These are phyloP conservation scores for Parmelia sp. DNA, from an alignment of 495 filamentous ascomycete genomes.

Conservation along the genomic window DNA sequence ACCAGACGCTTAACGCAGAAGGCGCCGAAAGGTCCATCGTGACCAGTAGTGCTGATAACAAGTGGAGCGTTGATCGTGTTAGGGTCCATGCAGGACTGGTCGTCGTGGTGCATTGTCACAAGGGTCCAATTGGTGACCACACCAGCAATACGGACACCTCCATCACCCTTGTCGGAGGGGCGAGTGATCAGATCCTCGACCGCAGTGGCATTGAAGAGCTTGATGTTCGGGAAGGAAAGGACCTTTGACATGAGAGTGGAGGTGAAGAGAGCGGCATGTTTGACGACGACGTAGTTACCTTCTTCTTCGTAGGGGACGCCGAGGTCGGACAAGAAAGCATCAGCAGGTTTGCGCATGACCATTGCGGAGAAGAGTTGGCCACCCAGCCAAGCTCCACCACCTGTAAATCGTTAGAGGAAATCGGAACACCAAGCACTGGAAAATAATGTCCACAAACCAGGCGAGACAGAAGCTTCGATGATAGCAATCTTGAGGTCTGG, in stretches of 20 bases:
- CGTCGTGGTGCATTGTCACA: conserved; percentile 83
- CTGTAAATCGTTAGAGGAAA: conserved; percentile 25
- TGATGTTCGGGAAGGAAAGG: conserved; percentile 77
- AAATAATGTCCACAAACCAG: conserved; percentile 39
- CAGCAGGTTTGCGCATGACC: conserved; percentile 88
- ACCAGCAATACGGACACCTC: conserved; percentile 65
- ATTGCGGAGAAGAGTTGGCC: conserved; percentile 90
- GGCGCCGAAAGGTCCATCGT: conserved; percentile 85
- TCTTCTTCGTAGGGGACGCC: conserved; percentile 85
- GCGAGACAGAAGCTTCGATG: conserved; percentile 79
- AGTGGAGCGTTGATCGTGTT: conserved; percentile 90
- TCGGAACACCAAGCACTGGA: background rate
- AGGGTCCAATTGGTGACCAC: conserved; percentile 94
- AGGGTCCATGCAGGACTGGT: conserved; percentile 91
- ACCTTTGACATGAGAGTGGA: conserved; percentile 77
- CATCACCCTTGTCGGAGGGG: conserved; percentile 34
- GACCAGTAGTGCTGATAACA: conserved; percentile 79
- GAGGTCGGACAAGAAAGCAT: conserved; percentile 71
- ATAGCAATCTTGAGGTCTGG: conserved; percentile 89
- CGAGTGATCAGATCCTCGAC: conserved; percentile 90
- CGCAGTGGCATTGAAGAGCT: conserved; percentile 88
- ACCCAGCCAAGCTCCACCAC: conserved; percentile 87
- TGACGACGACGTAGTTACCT: conserved; percentile 80
- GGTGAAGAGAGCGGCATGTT: conserved; percentile 88
- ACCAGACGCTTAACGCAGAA: conserved; percentile 82